Conservation (phyloP, 2,329 filamentous ascomycete species). For the Xylariaceae sp. region DNA sequence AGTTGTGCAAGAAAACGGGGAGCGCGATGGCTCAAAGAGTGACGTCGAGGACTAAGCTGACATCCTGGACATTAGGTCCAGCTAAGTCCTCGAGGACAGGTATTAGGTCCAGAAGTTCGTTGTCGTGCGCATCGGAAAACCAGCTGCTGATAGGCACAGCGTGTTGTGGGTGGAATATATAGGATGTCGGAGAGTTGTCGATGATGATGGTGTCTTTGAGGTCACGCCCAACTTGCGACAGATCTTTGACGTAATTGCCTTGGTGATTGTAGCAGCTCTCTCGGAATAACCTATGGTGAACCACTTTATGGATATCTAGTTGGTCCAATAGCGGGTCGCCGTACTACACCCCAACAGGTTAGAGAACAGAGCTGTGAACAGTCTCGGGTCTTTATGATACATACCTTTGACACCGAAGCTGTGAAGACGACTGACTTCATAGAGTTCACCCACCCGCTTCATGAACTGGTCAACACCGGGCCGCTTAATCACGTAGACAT, state of each 20-base stretch:
- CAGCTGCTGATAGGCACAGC: constrained; percentile 99
- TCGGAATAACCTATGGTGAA: constrained; percentile 92
- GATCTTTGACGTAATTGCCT: constrained; percentile 98
- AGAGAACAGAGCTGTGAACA: no score
- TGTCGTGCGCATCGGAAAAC: constrained; percentile 99
- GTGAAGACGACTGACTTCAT: constrained; percentile 99
- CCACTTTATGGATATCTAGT: constrained; percentile 92
- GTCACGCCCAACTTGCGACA: constrained; percentile 93
- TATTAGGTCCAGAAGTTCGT: constrained; percentile 94
- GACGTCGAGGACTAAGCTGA: constrained; percentile 96
- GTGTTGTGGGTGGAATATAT: constrained; percentile 99
- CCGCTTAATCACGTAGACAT: constrained; percentile 98
- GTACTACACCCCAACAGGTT: no score
- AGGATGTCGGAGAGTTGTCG: constrained; percentile 97
- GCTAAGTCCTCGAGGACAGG: constrained; percentile 97
- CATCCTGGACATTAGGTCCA: constrained; percentile 80
- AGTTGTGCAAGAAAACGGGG: constrained; percentile 27
- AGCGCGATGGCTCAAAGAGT: constrained; percentile 49
- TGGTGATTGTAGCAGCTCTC: constrained; percentile 99
- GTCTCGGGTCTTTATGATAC: no score
- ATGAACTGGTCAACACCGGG: constrained; percentile 99
- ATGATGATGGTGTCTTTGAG: constrained; percentile 98
- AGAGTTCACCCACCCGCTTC: constrained; percentile 95
- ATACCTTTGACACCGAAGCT: constrained; percentile 92
- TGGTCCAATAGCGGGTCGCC: constrained; percentile 94